Conservation (phyloP, 2,329 filamentous ascomycete genomes). For the Microsporum ferrugineum region DNA sequence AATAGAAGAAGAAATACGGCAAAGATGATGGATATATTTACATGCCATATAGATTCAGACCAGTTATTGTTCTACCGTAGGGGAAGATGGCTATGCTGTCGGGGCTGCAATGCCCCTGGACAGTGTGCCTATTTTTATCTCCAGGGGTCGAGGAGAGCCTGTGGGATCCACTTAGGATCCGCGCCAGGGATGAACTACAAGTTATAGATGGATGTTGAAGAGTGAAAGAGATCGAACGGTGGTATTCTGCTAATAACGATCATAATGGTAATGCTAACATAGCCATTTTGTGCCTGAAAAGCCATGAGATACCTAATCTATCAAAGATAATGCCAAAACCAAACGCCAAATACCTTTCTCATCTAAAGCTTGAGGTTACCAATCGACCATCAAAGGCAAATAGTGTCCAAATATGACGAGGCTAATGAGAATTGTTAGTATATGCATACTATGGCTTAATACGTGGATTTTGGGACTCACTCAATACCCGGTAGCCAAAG, state of each 20-base stretch:
- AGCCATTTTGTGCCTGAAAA: too few relatives aligned
- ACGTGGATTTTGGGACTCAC: neutral
- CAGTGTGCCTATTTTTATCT: neutral
- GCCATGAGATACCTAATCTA: too few relatives aligned
- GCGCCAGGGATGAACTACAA: neutral
- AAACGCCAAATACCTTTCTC: neutral
- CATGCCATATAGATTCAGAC: too few relatives aligned
- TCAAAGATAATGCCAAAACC: too few relatives aligned
- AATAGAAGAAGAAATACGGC: too few relatives aligned
- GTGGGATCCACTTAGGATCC: neutral
- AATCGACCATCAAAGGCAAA: neutral
- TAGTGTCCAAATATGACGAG: neutral
- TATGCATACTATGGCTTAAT: neutral
- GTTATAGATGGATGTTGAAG: too few relatives aligned
- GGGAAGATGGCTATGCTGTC: neutral
- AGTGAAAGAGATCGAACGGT: neutral
- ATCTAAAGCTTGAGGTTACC: neutral
- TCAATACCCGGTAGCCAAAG: slow-evolving; percentile 4
- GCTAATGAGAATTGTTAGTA: neutral
- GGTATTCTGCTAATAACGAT: too few relatives aligned
- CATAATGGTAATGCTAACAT: too few relatives aligned
- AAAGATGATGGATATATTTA: neutral
- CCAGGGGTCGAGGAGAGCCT: neutral
- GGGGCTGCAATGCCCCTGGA: neutral
- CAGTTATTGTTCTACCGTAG: neutral